Evolutionary conservation across 176 grass and related monocot species (phyloP).

Genomic region (Cenchrus americanus): DNA sequence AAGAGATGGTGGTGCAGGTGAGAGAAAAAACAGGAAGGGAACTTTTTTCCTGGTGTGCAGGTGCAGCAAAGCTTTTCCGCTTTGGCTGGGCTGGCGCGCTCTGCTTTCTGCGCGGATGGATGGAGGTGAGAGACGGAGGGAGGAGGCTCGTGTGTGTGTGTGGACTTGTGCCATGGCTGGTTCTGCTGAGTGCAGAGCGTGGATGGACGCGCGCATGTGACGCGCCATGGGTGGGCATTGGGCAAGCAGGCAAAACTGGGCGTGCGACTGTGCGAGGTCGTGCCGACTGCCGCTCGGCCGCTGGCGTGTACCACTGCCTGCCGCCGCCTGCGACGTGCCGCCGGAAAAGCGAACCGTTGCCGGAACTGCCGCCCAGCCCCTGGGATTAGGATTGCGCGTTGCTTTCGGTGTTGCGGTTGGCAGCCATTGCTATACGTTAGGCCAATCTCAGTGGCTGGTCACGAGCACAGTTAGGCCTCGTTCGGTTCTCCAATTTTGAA

Average conservation of each 20-base stretch:
- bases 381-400: not conserved
- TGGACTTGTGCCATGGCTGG: not conserved
- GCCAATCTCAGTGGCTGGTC: too few species aligned
- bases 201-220: not conserved
- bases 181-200: not conserved
- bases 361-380: not conserved
- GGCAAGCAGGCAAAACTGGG: not conserved
- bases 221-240: not conserved
- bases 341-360: not conserved
- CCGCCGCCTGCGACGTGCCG: not conserved
- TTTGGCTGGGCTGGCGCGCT: slow-evolving; percentile 10
- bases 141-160: not conserved
- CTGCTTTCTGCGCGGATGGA: slow-evolving; percentile 41
- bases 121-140: not conserved
- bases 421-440: too few species aligned
- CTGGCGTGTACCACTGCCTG: not conserved
- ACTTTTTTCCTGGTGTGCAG: slow-evolving; percentile 41
- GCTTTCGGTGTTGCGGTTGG: not conserved
- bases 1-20: not conserved
- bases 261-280: not conserved
- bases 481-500: too few species aligned
- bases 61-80: slow-evolving; percentile 42
- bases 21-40: not conserved
- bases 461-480: too few species aligned
- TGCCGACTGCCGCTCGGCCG: not conserved